Conservation (phyloP, 768 basidiomycete species). For the Peribolospora kevripleyi region DNA sequence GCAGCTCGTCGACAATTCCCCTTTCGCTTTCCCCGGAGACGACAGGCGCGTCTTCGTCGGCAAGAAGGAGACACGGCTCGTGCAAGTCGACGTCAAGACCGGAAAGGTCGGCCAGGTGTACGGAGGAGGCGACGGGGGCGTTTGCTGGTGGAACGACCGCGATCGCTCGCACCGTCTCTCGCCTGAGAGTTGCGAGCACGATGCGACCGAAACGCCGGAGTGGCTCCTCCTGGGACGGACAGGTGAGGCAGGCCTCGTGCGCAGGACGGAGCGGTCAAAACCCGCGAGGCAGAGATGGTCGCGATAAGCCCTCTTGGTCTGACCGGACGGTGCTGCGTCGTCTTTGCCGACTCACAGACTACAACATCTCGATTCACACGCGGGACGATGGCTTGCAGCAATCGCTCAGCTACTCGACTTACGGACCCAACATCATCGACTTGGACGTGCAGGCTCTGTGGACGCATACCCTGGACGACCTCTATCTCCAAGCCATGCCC, state of each 20-base stretch:
- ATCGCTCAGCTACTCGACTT: slow-evolving; percentile 68
- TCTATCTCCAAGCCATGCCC: slow-evolving; percentile 56
- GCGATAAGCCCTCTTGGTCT: not conserved
- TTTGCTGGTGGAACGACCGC: not conserved
- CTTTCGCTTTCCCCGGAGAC: slow-evolving; percentile 52
- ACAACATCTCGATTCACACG: slow-evolving; percentile 62
- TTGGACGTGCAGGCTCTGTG: slow-evolving; percentile 46
- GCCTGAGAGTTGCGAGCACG: too few species aligned
- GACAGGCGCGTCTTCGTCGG: slow-evolving; percentile 60
- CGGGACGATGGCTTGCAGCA: slow-evolving; percentile 31
- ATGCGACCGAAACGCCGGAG: too few species aligned
- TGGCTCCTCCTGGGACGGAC: too few species aligned
- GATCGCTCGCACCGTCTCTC: too few species aligned
- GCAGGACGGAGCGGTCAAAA: too few species aligned
- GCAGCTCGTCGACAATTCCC: slow-evolving; percentile 70
- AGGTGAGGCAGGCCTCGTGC: too few species aligned
- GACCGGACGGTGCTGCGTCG: not conserved
- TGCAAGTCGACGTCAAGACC: slow-evolving; percentile 34
- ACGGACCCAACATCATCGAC: slow-evolving; percentile 79
- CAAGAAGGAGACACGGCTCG: slow-evolving; percentile 56
- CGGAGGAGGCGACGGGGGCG: slow-evolving; percentile 10
- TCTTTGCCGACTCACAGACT: slow-evolving; percentile 33
- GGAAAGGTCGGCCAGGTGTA: slow-evolving; percentile 34
- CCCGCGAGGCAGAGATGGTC: too few species aligned
- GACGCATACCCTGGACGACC: slow-evolving; percentile 46